These are phyloP conservation scores for Xylaria hypoxylon DNA, from an alignment of 2,329 filamentous ascomycete genomes.

Conservation along the genomic window DNA sequence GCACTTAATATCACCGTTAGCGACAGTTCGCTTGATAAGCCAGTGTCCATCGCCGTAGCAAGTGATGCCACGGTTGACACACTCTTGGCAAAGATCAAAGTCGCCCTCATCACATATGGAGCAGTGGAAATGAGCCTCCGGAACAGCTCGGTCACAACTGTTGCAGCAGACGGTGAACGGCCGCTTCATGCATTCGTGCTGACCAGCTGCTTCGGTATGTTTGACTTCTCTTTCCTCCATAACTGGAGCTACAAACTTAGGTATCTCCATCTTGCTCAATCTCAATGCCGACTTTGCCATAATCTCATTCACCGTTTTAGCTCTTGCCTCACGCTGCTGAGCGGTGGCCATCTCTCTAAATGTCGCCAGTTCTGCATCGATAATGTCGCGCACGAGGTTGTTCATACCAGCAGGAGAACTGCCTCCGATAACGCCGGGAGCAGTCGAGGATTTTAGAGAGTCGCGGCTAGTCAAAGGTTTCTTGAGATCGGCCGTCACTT, in stretches of 20 bases:
- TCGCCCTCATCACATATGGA: constrained; percentile 92
- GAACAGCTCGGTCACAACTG: constrained; percentile 81
- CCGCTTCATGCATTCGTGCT: constrained; percentile 43
- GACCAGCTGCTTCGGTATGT: constrained; percentile 9
- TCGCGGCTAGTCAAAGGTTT: too few species aligned
- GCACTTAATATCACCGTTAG: constrained; percentile 81
- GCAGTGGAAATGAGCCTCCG: constrained; percentile 92
- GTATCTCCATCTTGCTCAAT: background rate
- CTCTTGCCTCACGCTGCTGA: background rate
- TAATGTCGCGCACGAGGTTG: background rate
- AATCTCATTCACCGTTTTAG: background rate
- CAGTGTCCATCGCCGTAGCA: constrained; percentile 87
- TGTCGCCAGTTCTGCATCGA: background rate
- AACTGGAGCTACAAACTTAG: constrained; percentile 1
- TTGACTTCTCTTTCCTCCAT: constrained; percentile 27
- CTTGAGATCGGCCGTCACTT: background rate
- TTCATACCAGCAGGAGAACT: background rate
- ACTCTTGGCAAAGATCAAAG: constrained; percentile 89
- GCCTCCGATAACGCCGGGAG: background rate
- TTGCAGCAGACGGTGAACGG: constrained; percentile 94
- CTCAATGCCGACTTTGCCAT: constrained; percentile 6
- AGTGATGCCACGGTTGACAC: constrained; percentile 78
- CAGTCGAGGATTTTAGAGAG: background rate
- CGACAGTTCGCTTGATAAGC: constrained; percentile 90
- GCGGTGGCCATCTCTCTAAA: background rate